Evolutionary conservation across 1,139 yeast genomes (phyloP), one percentile per base, ranked within the genome.

Genomic region (Magnusiomyces sp.): DNA sequence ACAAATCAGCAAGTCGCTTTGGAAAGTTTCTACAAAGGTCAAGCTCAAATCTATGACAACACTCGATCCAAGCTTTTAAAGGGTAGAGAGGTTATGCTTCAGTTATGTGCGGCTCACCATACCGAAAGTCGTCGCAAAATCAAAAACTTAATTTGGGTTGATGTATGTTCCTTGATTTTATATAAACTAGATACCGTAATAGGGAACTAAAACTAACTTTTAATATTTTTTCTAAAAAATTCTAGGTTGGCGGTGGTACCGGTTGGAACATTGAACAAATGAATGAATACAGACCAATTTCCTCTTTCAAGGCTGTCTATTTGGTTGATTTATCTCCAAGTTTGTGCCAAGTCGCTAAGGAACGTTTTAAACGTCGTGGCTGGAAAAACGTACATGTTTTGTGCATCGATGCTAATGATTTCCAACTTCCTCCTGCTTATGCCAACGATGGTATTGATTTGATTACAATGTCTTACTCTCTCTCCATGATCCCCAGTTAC

Each of bases 401-500:
- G 51, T 77, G 84, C 58, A 83, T 83, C 37, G 94, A 85, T 66
- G 95, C 92, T 33, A 79, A 86, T 57, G 81, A 80, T 55, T 85
- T 85, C 60, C 64, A 65, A 37, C 62, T 76, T 20, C 76, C 77
- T 9, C 55, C 53, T n/a, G 51, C 50, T 9, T 50, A 49, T 34
- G 49, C 39, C 19, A 49, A 48, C 40, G 58, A 64, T 45, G 60
- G 65, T 40, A 59, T 58, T 10, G 89, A 85, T 60, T 71, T 85
- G 56, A 73, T 85, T 59, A 83, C 95, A 10, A 81, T 83, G 64
- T 81, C 89, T 5, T 85, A 85, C 65, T 83, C 92, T 1, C 74
- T 85, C 54, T 83, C 90, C 11, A 85, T 85, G 95, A 85, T 85
- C 59, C 95, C 95, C 41, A 74, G 86, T 41, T 85, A 81, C 67